Evolutionary conservation across 176 grass and related monocot genomes (phyloP).

Genomic region (Oropetium thomaeum): DNA sequence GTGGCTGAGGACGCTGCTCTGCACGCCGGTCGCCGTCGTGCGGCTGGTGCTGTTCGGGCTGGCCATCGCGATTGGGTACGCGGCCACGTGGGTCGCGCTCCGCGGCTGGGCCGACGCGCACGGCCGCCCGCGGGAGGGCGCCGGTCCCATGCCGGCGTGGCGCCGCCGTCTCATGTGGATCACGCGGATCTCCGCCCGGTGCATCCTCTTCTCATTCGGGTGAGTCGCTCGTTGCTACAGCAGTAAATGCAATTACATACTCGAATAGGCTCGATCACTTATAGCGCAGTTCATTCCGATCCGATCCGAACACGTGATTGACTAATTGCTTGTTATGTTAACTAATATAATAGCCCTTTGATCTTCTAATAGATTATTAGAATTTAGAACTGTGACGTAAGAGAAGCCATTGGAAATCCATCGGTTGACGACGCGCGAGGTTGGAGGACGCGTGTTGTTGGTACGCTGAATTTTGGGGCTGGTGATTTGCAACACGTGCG

Average conservation of each 20-base stretch:
- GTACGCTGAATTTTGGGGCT: conserved; percentile 18
- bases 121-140: conserved; percentile 31
- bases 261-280: neutral
- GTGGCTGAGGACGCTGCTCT: conserved; percentile 60
- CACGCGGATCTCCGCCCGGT: conserved; percentile 77
- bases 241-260: neutral
- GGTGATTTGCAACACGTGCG: conserved; percentile 33
- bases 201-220: conserved; percentile 99
- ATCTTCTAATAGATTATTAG: conserved; percentile 29
- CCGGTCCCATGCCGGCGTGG: conserved; percentile 63
- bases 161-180: conserved; percentile 84
- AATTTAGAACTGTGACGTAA: conserved; percentile 13
- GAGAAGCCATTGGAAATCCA: neutral
- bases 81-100: conserved; percentile 67
- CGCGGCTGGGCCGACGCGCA: conserved; percentile 58
- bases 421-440: neutral
- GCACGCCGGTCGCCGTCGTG: conserved; percentile 46
- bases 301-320: conserved; percentile 1
- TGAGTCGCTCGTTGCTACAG: conserved; percentile 26
- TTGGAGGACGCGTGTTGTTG: conserved; percentile 1
- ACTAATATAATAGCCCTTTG: too few relatives aligned
- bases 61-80: conserved; percentile 66
- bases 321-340: neutral
- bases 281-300: neutral
- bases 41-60: conserved; percentile 75